Base-by-base conservation (phyloP, 2,329 filamentous ascomycete species). In the Magnaporthales sp. region DNA sequence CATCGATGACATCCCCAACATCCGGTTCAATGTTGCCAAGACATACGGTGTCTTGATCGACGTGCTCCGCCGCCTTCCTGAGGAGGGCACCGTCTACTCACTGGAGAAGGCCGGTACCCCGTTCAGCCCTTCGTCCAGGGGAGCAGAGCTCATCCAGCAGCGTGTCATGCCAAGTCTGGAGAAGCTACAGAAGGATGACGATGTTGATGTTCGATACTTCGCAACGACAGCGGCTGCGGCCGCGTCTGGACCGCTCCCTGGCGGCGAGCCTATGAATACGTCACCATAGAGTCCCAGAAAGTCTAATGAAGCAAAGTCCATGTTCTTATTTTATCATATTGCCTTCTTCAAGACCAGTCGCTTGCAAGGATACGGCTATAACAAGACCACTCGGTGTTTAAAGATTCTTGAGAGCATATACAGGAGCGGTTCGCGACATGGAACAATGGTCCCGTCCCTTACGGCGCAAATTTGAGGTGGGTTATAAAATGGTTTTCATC, bases 1-100 rank as follows among this genome's bases (percentile, higher is more conserved):
- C 65, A 86, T 87, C 62, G 95, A 99, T 75, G 93, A 96, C 61
- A 99, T 99, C 70, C 95, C 95, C 71, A 99, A 99, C 81, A 99
- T 99, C 76, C 92, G 95, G 65, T 99, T 99, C 86, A 99, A 99
- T 78, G 95, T 99, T 63, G 95, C 95, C 72, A 99, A 99, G 83
- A 98, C 95, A 62, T 99, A 98, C 76, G 88, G 89, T 26, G 89
- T 95, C 65, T 83, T 99, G 68, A 93, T 98, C 74, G 89, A 91
- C 72, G 93, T 93, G n/a, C 85, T 99, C 74, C 93, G 94, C 79
- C 91, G 92, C 72, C 84, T 99, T 67, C 94, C 95, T 2, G 91
- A 93, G 66, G 85, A 95, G 75, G 93, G 93, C 69, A 98, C 94
- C 15, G 84, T 98, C 69, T 88, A 90, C 75, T 88, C 92, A 65